Conservation (phyloP, 2,329 filamentous ascomycete species). For the Gaeumannomyces tritici region DNA sequence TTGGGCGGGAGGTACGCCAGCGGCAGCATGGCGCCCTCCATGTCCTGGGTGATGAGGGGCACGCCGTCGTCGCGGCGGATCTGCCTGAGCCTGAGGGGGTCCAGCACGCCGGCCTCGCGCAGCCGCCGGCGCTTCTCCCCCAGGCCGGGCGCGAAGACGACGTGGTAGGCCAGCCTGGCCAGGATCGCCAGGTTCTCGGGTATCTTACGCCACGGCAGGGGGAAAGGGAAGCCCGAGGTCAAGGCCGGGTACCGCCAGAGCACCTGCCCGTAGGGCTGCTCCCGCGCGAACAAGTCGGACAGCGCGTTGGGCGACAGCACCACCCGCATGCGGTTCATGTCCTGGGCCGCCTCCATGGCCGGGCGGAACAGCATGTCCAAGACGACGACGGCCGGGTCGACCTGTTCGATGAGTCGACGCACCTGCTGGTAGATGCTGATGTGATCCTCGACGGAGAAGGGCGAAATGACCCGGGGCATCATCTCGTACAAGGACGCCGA, state of each 20-base stretch:
- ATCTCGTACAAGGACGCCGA: conserved; percentile 18
- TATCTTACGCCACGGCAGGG: conserved; percentile 12
- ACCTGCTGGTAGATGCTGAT: conserved; percentile 1
- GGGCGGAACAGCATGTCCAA: conserved; percentile 10
- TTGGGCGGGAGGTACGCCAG: conserved; percentile 13
- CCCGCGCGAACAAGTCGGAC: conserved; percentile 4
- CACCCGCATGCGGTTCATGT: conserved; percentile 6
- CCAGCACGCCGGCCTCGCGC: conserved; percentile 12
- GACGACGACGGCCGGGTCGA: conserved; percentile 13
- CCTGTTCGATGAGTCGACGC: conserved; percentile 5
- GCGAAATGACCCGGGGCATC: background rate
- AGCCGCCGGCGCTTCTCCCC: conserved; percentile 5
- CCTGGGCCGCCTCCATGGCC: conserved; percentile 9
- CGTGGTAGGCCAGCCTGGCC: conserved; percentile 4
- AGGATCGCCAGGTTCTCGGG: conserved; percentile 11
- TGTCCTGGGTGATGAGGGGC: conserved; percentile 15
- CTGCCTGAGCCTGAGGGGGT: conserved; percentile 12
- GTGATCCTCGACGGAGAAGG: conserved; percentile 5
- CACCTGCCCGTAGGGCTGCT: conserved; percentile 7
- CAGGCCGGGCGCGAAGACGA: conserved; percentile 5
- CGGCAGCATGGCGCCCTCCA: conserved; percentile 15
- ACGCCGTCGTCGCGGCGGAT: conserved; percentile 11
- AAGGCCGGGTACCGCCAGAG: conserved; percentile 14
- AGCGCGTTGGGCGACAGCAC: conserved; percentile 10
- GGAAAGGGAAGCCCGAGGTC: conserved; percentile 12